Percentiles rank a stretch among this genome's conserved stretches.
phyloP scores from a whole-genome alignment of 2,329 filamentous ascomycete species.

The Sclerotinia minor region DNA sequence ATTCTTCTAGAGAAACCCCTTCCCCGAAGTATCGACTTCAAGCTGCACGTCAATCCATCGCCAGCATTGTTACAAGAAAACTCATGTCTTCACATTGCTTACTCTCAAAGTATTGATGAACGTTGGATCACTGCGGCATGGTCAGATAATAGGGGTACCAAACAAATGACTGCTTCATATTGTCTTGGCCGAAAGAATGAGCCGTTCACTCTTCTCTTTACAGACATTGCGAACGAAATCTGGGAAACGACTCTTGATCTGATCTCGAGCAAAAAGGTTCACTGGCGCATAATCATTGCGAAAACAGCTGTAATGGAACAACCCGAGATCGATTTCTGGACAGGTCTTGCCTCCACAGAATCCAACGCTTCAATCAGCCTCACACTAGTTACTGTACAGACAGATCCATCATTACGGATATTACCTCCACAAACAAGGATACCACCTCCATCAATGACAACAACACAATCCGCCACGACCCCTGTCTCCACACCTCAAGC shows the following conservation, averaged over 20 bases:
- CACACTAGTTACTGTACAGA: conserved; percentile 65
- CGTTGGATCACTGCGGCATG: conserved; percentile 79
- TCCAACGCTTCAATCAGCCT: conserved; percentile 52
- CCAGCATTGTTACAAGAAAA: conserved; percentile 75
- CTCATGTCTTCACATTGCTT: conserved; percentile 77
- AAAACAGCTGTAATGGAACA: conserved; percentile 68
- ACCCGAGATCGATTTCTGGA: conserved; percentile 64
- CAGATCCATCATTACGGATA: conserved; percentile 62
- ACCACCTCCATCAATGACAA: conserved; percentile 46
- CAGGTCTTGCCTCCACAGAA: conserved; percentile 53
- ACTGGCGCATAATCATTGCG: conserved; percentile 75
- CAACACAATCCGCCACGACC: conserved; percentile 51
- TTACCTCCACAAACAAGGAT: conserved; percentile 57
- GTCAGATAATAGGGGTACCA: conserved; percentile 74
- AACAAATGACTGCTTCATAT: conserved; percentile 73
- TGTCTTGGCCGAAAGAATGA: conserved; percentile 63
- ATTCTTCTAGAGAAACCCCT: conserved; percentile 70
- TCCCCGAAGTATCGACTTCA: conserved; percentile 74
- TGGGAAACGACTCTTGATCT: conserved; percentile 78
- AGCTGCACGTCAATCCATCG: conserved; percentile 65
- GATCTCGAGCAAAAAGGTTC: conserved; percentile 66
- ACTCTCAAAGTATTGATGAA: conserved; percentile 72
- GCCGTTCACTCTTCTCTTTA: conserved; percentile 53
- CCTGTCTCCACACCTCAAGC: conserved; percentile 67
- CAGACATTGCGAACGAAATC: conserved; percentile 70